Evolutionary conservation across 345 rosid genomes (phyloP).

Genomic region (Gossypium australe): DNA sequence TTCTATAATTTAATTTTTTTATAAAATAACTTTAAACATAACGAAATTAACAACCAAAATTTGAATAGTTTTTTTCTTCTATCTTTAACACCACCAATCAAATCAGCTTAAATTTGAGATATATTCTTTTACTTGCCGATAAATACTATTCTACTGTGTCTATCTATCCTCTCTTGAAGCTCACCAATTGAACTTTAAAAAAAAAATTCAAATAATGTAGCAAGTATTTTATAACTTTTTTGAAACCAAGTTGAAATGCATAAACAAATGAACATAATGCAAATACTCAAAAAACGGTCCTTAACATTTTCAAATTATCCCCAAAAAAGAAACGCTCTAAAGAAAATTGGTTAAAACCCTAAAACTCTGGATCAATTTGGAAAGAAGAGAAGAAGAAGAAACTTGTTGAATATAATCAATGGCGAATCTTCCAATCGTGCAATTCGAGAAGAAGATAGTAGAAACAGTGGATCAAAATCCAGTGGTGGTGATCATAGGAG

Average conservation of each 20-base stretch:
- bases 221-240: too few relatives aligned
- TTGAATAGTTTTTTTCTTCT: fast-evolving
- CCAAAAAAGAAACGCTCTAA: background rate
- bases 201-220: too few relatives aligned
- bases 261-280: too few relatives aligned
- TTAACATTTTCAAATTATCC: too few relatives aligned
- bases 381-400: background rate
- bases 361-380: background rate
- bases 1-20: too few relatives aligned
- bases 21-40: too few relatives aligned
- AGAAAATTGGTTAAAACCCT: constrained; percentile 10
- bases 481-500: constrained; percentile 79
- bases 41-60: fast-evolving
- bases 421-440: constrained; percentile 79
- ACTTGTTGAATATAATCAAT: constrained; percentile 16
- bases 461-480: constrained; percentile 64
- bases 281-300: too few relatives aligned
- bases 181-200: too few relatives aligned
- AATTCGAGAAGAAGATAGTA: constrained; percentile 67
- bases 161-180: fast-evolving
- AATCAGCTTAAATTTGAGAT: too few relatives aligned
- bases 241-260: too few relatives aligned
- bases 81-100: fast-evolving
- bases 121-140: too few relatives aligned
- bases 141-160: fast-evolving